phyloP scores from a whole-genome alignment of 1,139 yeast genomes.

The Arxiozyma slooffiae region DNA sequence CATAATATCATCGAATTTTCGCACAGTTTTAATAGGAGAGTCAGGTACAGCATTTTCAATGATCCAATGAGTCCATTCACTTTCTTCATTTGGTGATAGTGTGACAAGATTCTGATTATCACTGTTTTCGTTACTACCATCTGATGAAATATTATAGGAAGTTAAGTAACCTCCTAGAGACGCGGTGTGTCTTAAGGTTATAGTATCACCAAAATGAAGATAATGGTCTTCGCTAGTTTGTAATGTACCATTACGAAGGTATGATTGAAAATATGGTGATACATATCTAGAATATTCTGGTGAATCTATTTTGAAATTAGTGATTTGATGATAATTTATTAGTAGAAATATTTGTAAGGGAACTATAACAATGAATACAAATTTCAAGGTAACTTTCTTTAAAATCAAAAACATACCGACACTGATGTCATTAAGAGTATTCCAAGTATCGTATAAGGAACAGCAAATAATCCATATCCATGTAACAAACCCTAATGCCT shows the following conservation, averaged over 20 bases:
- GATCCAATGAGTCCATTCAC: constrained; percentile 56
- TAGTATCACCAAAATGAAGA: constrained; percentile 54
- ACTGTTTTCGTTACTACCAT: constrained; percentile 33
- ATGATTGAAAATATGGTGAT: constrained; percentile 49
- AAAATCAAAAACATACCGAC: constrained; percentile 31
- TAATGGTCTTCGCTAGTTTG: constrained; percentile 32
- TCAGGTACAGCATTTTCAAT: constrained; percentile 36
- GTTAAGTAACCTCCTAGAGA: constrained; percentile 57
- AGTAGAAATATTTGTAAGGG: constrained; percentile 45
- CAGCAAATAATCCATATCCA: constrained; percentile 42
- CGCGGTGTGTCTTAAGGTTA: constrained; percentile 56
- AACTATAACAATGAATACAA: constrained; percentile 34
- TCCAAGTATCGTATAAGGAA: constrained; percentile 43
- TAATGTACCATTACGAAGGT: constrained; percentile 34
- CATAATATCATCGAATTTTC: constrained; percentile 44
- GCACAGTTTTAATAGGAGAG: constrained; percentile 31
- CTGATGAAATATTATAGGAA: constrained; percentile 49
- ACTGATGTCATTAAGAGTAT: constrained; percentile 46
- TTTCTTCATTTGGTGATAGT: constrained; percentile 43
- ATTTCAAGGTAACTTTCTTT: constrained; percentile 32
- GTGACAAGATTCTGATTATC: constrained; percentile 63
- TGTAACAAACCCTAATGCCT: constrained; percentile 47
- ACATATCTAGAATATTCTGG: constrained; percentile 42
- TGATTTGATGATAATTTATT: constrained; percentile 43
- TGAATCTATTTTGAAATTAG: constrained; percentile 35